Evolutionary conservation across 2,329 filamentous ascomycete genomes (phyloP).

Genomic region (Cladosporium sphaerospermum): DNA sequence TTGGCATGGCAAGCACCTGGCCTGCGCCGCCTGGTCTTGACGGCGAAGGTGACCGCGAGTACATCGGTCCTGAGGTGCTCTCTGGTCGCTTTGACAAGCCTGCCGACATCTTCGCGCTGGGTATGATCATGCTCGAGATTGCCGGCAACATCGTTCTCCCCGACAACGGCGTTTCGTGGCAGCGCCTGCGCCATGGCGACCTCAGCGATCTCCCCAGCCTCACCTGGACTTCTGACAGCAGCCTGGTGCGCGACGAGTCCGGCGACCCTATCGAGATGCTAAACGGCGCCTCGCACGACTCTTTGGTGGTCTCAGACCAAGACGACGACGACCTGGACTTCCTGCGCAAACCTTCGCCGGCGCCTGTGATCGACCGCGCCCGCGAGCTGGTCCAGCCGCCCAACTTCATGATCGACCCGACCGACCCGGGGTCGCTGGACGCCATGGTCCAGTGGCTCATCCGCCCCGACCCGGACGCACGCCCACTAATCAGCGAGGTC

Average conservation of each 20-base stretch:
- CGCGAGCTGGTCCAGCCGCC: constrained; percentile 64
- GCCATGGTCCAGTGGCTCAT: constrained; percentile 85
- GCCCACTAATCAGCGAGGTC: constrained; percentile 69
- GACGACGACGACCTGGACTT: constrained; percentile 36
- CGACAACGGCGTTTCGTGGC: constrained; percentile 87
- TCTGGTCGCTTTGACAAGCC: constrained; percentile 82
- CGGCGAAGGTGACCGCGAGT: constrained; percentile 90
- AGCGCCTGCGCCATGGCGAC: constrained; percentile 80
- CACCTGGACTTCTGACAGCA: constrained; percentile 69
- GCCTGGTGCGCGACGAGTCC: constrained; percentile 66
- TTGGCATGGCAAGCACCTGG: constrained; percentile 74
- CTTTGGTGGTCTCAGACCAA: constrained; percentile 21
- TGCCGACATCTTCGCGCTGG: constrained; percentile 88
- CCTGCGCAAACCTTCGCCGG: constrained; percentile 25
- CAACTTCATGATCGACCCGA: constrained; percentile 76
- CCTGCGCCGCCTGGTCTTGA: constrained; percentile 72
- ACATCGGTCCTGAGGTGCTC: constrained; percentile 90
- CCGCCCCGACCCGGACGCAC: constrained; percentile 61
- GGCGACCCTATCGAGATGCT: constrained; percentile 51
- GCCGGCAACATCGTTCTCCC: constrained; percentile 90
- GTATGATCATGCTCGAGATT: constrained; percentile 89
- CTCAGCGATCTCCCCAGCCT: constrained; percentile 83
- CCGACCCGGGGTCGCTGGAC: constrained; percentile 70
- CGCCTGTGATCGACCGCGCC: constrained; percentile 25
- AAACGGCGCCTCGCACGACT: constrained; percentile 24